phyloP scores from a whole-genome alignment of 2,329 filamentous ascomycete species.

The Xylaria sp. region DNA sequence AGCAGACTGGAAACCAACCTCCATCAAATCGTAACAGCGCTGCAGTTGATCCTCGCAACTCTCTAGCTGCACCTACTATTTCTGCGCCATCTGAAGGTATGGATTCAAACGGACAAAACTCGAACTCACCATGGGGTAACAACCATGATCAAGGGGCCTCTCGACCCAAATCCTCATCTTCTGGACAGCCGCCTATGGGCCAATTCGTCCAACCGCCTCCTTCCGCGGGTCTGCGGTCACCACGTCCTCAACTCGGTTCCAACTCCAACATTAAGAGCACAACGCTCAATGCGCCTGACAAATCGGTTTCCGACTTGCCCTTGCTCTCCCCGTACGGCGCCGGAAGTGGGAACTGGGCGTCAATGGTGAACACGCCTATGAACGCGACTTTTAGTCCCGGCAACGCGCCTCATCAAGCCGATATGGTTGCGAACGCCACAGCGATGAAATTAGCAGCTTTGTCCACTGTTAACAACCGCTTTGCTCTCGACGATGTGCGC shows the following conservation, averaged over 20 bases:
- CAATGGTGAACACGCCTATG: constrained; percentile 98
- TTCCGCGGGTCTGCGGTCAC: constrained; percentile 81
- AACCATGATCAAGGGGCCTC: constrained; percentile 62
- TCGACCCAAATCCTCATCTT: constrained; percentile 81
- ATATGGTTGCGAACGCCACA: constrained; percentile 98
- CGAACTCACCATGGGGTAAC: constrained; percentile 83
- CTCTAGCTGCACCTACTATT: constrained; percentile 79
- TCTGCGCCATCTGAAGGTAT: constrained; percentile 72
- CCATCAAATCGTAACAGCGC: constrained; percentile 93
- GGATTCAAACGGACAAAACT: constrained; percentile 71
- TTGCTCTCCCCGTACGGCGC: constrained; percentile 85
- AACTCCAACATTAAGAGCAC: constrained; percentile 83
- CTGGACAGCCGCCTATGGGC: constrained; percentile 86
- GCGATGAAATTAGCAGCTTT: constrained; percentile 98
- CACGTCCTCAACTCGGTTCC: constrained; percentile 73
- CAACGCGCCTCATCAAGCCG: constrained; percentile 79
- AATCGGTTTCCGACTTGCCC: constrained; percentile 76
- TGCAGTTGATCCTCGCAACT: constrained; percentile 79
- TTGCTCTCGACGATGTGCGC: constrained; percentile 94
- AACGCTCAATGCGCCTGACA: constrained; percentile 79
- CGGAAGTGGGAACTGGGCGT: constrained; percentile 94
- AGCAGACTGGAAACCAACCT: constrained; percentile 90
- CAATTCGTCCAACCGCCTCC: constrained; percentile 89
- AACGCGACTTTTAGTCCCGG: constrained; percentile 81
- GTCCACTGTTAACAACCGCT: constrained; percentile 97